phyloP scores from a whole-genome alignment of 2,329 filamentous ascomycete species.

The Beauveria pseudobassiana region DNA sequence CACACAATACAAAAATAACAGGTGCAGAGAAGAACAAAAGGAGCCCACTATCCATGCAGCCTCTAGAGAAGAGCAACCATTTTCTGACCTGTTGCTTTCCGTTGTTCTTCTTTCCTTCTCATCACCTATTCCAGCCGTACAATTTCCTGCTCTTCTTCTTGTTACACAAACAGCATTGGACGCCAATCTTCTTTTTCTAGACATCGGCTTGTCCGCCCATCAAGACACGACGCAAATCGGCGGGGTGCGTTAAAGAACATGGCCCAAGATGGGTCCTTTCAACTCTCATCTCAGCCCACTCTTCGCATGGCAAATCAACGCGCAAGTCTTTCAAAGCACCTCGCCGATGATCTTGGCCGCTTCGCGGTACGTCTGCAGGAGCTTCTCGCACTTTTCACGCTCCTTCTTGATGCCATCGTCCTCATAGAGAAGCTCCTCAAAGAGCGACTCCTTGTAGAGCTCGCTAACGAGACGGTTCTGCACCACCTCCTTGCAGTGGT shows the following conservation, averaged over 20 bases:
- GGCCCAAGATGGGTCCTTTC: not conserved
- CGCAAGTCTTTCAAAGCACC: conserved; percentile 55
- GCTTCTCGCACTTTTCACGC: conserved; percentile 95
- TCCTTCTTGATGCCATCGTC: conserved; percentile 97
- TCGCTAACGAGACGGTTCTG: conserved; percentile 95
- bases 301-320: not conserved
- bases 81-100: not conserved
- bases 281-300: not conserved
- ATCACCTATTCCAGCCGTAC: not conserved
- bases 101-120: not conserved
- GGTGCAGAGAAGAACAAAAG: not conserved
- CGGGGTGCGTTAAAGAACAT: not conserved
- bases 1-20: conserved; percentile 10
- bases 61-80: not conserved
- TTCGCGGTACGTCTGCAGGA: conserved; percentile 92
- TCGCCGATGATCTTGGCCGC: conserved; percentile 97
- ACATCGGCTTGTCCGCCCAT: not conserved
- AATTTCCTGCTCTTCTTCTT: not conserved
- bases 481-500: conserved; percentile 95
- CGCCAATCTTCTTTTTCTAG: not conserved
- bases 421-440: conserved; percentile 91
- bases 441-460: conserved; percentile 85
- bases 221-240: not conserved
- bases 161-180: not conserved
- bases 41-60: not conserved